These are phyloP conservation scores for Phytophthora brassicae DNA, from an alignment of 352 stramenopile genomes.

Conservation along the genomic window DNA sequence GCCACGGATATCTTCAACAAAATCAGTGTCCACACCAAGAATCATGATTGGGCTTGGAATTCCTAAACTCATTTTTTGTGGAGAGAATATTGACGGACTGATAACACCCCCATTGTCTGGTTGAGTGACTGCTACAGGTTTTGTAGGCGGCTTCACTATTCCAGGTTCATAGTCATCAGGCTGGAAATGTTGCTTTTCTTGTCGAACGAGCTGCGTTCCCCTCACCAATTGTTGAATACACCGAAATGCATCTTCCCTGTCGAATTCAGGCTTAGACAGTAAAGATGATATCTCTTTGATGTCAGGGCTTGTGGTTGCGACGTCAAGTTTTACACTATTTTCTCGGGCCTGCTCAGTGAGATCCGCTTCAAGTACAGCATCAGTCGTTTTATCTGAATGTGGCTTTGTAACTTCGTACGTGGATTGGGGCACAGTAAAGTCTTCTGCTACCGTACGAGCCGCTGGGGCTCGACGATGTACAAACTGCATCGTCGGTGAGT, in stretches of 20 bases:
- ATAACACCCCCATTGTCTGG: slow-evolving; percentile 4
- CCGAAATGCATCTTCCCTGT: slow-evolving; percentile 19
- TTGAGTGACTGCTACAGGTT: background rate
- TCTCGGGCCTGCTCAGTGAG: background rate
- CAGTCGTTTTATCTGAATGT: background rate
- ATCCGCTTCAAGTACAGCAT: background rate
- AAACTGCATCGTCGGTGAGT: slow-evolving; percentile 37
- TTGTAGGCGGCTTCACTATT: slow-evolving; percentile 12
- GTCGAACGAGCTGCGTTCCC: slow-evolving; percentile 11
- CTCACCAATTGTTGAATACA: slow-evolving; percentile 33
- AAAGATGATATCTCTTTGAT: background rate
- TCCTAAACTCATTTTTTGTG: slow-evolving; percentile 16
- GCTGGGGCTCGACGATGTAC: slow-evolving; percentile 18
- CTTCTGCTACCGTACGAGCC: background rate
- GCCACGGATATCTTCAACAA: slow-evolving; percentile 21
- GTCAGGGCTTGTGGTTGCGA: background rate
- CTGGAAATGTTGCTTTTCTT: slow-evolving; percentile 16
- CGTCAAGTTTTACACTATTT: background rate
- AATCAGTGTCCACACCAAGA: slow-evolving; percentile 19
- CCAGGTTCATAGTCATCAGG: slow-evolving; percentile 24
- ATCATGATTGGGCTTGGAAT: slow-evolving; percentile 26
- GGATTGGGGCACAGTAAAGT: background rate
- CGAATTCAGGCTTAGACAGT: slow-evolving; percentile 7
- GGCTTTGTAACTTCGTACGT: background rate
- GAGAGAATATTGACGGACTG: background rate